phyloP scores from a whole-genome alignment of 2,329 filamentous ascomycete species.

The Didymellaceae sp. region DNA sequence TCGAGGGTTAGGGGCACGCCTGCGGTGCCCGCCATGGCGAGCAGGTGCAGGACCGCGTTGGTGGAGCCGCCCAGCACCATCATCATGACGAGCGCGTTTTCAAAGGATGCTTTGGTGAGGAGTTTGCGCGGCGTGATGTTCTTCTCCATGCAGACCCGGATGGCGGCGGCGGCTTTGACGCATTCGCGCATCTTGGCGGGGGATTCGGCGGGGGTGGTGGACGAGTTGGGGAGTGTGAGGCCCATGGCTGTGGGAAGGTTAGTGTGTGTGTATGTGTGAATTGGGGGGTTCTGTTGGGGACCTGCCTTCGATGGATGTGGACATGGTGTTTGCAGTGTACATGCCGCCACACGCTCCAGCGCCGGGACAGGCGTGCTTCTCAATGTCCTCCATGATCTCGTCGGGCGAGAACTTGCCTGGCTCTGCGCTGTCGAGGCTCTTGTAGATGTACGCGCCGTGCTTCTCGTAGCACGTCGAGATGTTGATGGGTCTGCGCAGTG shows the following conservation, averaged over 20 bases:
- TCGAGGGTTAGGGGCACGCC: conserved; percentile 78
- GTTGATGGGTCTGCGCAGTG: conserved; percentile 81
- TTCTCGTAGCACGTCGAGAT: conserved; percentile 90
- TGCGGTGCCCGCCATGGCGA: conserved; percentile 88
- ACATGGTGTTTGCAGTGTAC: conserved; percentile 96
- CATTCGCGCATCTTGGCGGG: conserved; percentile 89
- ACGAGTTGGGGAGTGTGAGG: conserved; percentile 80
- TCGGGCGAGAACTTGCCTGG: conserved; percentile 71
- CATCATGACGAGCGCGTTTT: conserved; percentile 88
- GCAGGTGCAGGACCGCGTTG: conserved; percentile 86
- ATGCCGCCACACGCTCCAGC: conserved; percentile 87
- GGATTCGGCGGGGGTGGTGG: conserved; percentile 79
- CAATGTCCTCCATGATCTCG: conserved; percentile 84
- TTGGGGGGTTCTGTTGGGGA: too few species aligned
- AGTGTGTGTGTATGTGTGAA: background rate
- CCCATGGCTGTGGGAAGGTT: conserved; percentile 70
- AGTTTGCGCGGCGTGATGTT: conserved; percentile 83
- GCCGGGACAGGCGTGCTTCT: conserved; percentile 77
- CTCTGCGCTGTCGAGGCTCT: conserved; percentile 73
- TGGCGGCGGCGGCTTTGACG: conserved; percentile 77
- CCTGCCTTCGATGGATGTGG: conserved; percentile 75
- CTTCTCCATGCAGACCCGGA: conserved; percentile 78
- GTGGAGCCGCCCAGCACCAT: conserved; percentile 92
- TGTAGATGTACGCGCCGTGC: conserved; percentile 80
- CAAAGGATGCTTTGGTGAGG: conserved; percentile 79